Evolutionary conservation across 2,329 filamentous ascomycete genomes (phyloP), one percentile per base, ranked within the genome.

Genomic region (Graphilbum fragrans): DNA sequence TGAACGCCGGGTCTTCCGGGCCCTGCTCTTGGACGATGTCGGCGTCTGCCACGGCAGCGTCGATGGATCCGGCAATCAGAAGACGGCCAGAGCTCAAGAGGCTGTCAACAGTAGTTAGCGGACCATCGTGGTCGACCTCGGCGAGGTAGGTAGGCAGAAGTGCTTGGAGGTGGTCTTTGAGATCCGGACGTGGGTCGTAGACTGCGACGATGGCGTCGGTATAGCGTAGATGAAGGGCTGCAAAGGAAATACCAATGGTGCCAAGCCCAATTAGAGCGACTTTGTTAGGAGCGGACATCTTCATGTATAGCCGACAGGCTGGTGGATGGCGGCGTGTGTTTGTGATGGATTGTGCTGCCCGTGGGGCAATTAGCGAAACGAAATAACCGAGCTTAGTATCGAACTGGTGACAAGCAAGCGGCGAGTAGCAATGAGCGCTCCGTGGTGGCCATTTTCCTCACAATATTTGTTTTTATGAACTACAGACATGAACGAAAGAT

Each of bases 1-100:
- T 67, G 45, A 65, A 55, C 2, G 61, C 57, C 1, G 61, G 42
- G 14, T 55, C 50, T 36, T 67, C 64, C 0, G 62, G 62, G 1
- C 58, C 61, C 43, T 64, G 64, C 33, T 48, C 43, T n/a, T 45
- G 43, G 9, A 45, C 43, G 25, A 45, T 42, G n/a, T 41, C 20
- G 2, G 40, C 40, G 23, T 42, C 40, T 2, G 27, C 29, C 14
- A 39, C 29, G 29, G 29, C 38, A 7, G 20, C 18, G 3, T n/a
- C 19, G 25, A 39, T 20, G 10, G 27, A 8, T 3, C 8, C 22
- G 25, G 37, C 16, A 23, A 38, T 23, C 12, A 19, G 11, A 3
- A 38, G 37, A 8, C 17, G 23, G n/a, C 37, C 23, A 4, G 37
- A 19, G 18, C n/a, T 5, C 6, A 31, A 12, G 16, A 38, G 25